Conservation (phyloP, 2,329 filamentous ascomycete genomes). For the Immersiporthe knoxdaviesiana region DNA sequence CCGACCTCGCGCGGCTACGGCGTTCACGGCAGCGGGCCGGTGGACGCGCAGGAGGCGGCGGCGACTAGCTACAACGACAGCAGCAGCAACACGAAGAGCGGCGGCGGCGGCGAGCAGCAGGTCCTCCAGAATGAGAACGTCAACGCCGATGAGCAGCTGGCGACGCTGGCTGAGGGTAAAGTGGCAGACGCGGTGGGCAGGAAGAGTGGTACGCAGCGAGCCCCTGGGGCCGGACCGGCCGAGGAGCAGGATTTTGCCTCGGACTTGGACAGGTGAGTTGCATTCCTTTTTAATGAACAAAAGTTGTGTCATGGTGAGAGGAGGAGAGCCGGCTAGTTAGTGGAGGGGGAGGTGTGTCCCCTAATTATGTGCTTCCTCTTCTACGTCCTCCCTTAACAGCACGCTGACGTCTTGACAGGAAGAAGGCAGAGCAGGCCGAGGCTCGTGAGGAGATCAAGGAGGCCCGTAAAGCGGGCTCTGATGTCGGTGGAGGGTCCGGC, state of each 20-base stretch:
- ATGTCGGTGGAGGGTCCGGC: conserved; percentile 31
- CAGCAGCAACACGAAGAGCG: neutral
- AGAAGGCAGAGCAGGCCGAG: conserved; percentile 33
- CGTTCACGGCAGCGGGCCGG: conserved; percentile 30
- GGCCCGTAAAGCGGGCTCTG: conserved; percentile 27
- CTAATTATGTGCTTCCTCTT: neutral
- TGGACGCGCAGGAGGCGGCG: conserved; percentile 30
- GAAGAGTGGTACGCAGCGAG: conserved; percentile 34
- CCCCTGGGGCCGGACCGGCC: conserved; percentile 30
- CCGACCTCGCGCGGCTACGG: conserved; percentile 32
- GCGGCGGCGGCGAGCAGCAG: neutral
- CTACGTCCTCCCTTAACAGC: neutral
- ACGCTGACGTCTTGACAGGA: conserved; percentile 28
- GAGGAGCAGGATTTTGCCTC: conserved; percentile 30
- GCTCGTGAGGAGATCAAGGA: conserved; percentile 32
- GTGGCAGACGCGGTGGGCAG: conserved; percentile 34
- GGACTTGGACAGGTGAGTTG: conserved; percentile 32
- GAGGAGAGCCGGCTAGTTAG: neutral
- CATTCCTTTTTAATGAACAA: neutral
- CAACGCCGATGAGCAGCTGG: conserved; percentile 35
- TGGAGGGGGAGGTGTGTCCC: neutral
- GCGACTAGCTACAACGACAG: conserved; percentile 19
- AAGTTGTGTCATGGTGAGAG: neutral
- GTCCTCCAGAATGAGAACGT: conserved; percentile 33
- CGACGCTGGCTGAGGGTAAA: conserved; percentile 34